Evolutionary conservation across 2,329 filamentous ascomycete species (phyloP), one percentile per base, ranked within the genome.

Genomic region (Colletotrichum sp.): DNA sequence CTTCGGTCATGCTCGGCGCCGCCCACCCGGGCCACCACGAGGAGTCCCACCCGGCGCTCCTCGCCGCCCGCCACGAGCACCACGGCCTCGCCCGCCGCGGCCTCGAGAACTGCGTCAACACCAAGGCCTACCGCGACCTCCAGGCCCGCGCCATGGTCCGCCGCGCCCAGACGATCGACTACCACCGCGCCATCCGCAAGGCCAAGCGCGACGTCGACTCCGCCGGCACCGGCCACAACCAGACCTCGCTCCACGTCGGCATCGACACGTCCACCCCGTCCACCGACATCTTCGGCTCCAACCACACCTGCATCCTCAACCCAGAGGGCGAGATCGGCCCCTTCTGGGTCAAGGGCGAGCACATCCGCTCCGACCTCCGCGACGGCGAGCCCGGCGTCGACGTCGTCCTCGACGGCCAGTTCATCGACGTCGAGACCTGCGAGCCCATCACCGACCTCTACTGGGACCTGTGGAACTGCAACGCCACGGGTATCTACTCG

Each of bases 271-370:
- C 69, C 16, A 18, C 69, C 30, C 44, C 62, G 24, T 66, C 69
- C 32, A 32, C 60, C 60, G 69, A 71, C 77, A 75, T 86, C 9
- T 86, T 86, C 76, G 80, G 80, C 5, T 81, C 81, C 39, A 84
- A 85, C 75, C 81, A 81, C 24, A 85, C 85, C 30, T 90, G 88
- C 72, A 83, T 89, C 55, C 81, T 89, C 24, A 84, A 83, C 7
- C 86, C 87, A 1, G 87, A 89, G 76, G 86, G 86, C 32, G 88
- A 86, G 9, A 82, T 88, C 79, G 88, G 88, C 7, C 88, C 88
- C 24, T 89, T 89, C 82, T 89, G 81, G 79, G 71, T 76, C 15
- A 67, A 72, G 71, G 74, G 74, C 26, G 64, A 76, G 70, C 49
- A 76, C 49, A 36, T 76, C 34, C 74, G 74, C 39, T 39, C 44